Evolutionary conservation across 2,329 filamentous ascomycete species (phyloP).

Genomic region (Cladosporium sp.): DNA sequence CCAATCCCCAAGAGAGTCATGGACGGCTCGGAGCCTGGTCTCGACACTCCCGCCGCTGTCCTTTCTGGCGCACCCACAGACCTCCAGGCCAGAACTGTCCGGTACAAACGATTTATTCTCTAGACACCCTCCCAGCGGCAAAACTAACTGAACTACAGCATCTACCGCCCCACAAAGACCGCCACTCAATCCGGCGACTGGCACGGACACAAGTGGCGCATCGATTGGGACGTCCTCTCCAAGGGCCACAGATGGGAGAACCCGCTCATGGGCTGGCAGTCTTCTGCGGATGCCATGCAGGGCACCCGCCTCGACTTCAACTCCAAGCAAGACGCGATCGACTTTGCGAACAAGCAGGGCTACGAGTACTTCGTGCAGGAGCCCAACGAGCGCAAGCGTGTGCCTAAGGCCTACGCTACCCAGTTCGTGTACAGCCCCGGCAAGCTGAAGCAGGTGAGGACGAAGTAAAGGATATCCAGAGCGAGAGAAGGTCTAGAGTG

Average conservation of each 20-base stretch:
- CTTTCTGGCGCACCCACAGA: slow-evolving; percentile 92
- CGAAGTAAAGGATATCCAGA: slow-evolving; percentile 64
- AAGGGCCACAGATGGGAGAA: slow-evolving; percentile 99
- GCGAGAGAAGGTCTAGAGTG: slow-evolving; percentile 10
- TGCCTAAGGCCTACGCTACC: slow-evolving; percentile 93
- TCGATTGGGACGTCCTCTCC: slow-evolving; percentile 94
- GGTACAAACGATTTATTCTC: slow-evolving; percentile 58
- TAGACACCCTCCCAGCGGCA: background rate
- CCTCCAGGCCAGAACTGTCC: slow-evolving; percentile 88
- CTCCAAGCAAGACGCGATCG: slow-evolving; percentile 89
- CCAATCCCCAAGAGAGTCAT: slow-evolving; percentile 87
- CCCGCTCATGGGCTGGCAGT: slow-evolving; percentile 97
- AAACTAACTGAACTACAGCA: slow-evolving; percentile 57
- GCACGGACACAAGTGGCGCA: slow-evolving; percentile 83
- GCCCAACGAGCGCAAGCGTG: slow-evolving; percentile 82
- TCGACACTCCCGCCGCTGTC: slow-evolving; percentile 76
- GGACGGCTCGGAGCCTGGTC: slow-evolving; percentile 82
- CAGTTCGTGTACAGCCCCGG: slow-evolving; percentile 86
- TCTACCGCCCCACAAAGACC: slow-evolving; percentile 89
- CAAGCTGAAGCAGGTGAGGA: slow-evolving; percentile 80
- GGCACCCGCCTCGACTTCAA: slow-evolving; percentile 89
- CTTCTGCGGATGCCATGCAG: slow-evolving; percentile 91
- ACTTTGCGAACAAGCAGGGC: slow-evolving; percentile 96
- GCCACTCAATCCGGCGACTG: slow-evolving; percentile 93
- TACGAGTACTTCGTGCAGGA: slow-evolving; percentile 99